These are phyloP conservation scores for Yamadazyma ubonensis DNA, from an alignment of 805 yeast species.

Conservation along the genomic window DNA sequence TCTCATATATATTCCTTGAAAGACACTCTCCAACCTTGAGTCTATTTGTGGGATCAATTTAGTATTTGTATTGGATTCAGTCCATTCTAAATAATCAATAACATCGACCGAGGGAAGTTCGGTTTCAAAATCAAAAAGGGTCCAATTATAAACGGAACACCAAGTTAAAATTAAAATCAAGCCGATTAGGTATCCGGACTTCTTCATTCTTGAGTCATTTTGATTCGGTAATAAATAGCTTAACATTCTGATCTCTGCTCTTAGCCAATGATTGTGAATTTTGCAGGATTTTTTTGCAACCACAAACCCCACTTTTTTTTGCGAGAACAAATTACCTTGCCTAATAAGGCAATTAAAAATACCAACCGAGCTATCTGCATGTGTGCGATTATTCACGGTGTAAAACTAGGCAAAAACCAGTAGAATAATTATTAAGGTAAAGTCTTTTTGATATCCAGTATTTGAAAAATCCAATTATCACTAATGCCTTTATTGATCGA, in stretches of 20 bases:
- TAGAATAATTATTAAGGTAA: no score
- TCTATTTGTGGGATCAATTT: slow-evolving; percentile 1
- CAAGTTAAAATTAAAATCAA: not conserved
- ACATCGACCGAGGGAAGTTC: slow-evolving; percentile 20
- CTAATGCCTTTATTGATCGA: slow-evolving; percentile 1
- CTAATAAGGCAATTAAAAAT: slow-evolving; percentile 4
- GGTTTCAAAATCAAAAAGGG: slow-evolving; percentile 6
- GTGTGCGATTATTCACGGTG: not conserved
- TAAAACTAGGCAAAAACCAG: not conserved
- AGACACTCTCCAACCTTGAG: not conserved
- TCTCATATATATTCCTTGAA: slow-evolving; percentile 20
- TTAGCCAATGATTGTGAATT: not conserved
- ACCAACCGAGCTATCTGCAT: no score
- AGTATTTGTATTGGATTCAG: not conserved
- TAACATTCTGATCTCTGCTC: not conserved
- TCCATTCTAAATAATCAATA: slow-evolving; percentile 6
- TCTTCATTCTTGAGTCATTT: not conserved
- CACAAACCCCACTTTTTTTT: slow-evolving; percentile 5
- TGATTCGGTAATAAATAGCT: not conserved
- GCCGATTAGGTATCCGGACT: not conserved
- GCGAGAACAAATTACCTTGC: not conserved
- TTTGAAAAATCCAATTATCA: no score
- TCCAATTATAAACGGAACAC: slow-evolving; percentile 4
- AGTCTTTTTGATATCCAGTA: no score
- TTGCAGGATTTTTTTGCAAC: slow-evolving; percentile 6